These are phyloP conservation scores for Colletotrichum nymphaeae DNA, from an alignment of 2,329 filamentous ascomycete genomes.

Conservation along the genomic window DNA sequence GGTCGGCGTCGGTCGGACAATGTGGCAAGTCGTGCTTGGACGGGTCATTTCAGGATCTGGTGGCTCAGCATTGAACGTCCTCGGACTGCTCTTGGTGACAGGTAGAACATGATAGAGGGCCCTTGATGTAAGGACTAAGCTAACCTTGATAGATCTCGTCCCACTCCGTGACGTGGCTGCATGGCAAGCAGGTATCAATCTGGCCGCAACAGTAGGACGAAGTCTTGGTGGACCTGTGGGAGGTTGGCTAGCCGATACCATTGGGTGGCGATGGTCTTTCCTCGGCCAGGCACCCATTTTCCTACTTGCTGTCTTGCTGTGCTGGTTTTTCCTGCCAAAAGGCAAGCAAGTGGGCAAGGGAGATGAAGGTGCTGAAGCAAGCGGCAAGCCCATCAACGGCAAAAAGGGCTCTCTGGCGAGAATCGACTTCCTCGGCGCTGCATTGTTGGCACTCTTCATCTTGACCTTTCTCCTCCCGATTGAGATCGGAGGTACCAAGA, in stretches of 20 bases:
- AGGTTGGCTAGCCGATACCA: constrained; percentile 70
- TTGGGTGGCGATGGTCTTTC: constrained; percentile 78
- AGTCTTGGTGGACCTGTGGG: constrained; percentile 66
- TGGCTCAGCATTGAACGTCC: constrained; percentile 60
- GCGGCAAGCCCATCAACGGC: background rate
- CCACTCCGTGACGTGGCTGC: constrained; percentile 63
- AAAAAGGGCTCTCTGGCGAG: constrained; percentile 46
- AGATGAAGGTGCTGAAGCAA: background rate
- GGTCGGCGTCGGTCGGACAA: constrained; percentile 56
- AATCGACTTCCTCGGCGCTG: constrained; percentile 68
- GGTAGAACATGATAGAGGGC: constrained; percentile 44
- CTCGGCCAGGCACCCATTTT: constrained; percentile 71
- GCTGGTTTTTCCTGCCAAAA: constrained; percentile 63
- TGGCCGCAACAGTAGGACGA: constrained; percentile 62
- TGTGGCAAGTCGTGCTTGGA: constrained; percentile 62
- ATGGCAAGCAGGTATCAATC: constrained; percentile 66
- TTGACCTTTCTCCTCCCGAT: constrained; percentile 67
- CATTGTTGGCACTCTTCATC: constrained; percentile 67
- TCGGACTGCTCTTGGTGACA: constrained; percentile 64
- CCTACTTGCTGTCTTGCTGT: constrained; percentile 62
- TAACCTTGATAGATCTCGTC: constrained; percentile 54
- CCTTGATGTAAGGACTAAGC: background rate
- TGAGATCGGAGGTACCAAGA: constrained; percentile 66
- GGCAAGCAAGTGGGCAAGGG: background rate
- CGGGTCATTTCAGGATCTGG: constrained; percentile 64